phyloP scores from a whole-genome alignment of 345 rosid species.

The Angophora floribunda region DNA sequence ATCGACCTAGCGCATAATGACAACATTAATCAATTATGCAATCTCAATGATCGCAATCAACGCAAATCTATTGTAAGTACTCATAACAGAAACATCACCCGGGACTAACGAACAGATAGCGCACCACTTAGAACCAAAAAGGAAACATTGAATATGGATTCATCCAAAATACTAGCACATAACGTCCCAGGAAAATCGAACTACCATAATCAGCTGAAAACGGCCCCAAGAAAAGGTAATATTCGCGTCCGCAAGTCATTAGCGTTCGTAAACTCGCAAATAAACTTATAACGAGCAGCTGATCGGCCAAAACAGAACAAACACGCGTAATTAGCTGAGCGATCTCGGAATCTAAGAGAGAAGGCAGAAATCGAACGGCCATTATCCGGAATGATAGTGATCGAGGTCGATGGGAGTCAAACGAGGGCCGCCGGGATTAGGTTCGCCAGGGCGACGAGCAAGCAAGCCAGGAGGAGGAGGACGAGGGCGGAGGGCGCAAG shows the following conservation, averaged over 20 bases:
- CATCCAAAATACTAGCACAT: neutral
- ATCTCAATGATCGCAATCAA: neutral
- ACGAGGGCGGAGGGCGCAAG: neutral
- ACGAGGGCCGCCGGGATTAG: neutral
- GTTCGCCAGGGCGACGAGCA: neutral
- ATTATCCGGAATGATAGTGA: slow-evolving; percentile 14
- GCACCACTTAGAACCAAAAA: neutral
- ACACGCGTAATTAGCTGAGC: neutral
- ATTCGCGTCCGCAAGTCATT: neutral
- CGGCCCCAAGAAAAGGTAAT: neutral
- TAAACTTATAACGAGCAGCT: neutral
- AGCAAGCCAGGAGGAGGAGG: neutral
- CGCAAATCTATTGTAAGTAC: neutral
- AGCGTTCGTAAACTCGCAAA: neutral
- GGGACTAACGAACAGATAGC: neutral
- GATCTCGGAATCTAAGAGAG: neutral
- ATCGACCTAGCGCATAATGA: neutral
- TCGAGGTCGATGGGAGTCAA: slow-evolving; percentile 6
- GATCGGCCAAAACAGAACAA: neutral
- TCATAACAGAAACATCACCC: neutral
- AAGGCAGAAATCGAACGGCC: neutral
- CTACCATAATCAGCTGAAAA: neutral
- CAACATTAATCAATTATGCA: neutral
- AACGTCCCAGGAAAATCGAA: neutral
- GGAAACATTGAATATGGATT: neutral